Percentiles rank a stretch among this genome's conserved stretches.
Evolutionary conservation across 179 eudicot genomes (phyloP).

Genomic region (Nepenthes alata): DNA sequence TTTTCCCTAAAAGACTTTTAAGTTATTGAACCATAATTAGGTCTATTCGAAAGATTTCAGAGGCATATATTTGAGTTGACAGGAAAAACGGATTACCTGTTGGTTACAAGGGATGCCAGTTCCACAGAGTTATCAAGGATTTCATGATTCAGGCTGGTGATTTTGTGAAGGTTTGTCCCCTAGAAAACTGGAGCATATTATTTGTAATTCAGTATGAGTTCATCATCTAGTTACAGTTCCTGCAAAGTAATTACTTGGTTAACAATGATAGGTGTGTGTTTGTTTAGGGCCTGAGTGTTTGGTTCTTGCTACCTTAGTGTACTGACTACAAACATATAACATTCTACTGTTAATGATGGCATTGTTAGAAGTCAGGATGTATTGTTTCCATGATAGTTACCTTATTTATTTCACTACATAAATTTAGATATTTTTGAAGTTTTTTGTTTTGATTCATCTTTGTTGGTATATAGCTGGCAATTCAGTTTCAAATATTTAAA

Average conservation of each 20-base stretch:
- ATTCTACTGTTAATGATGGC: too few relatives aligned
- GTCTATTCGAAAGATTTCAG: neutral
- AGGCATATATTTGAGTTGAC: constrained; percentile 13
- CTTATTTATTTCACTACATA: too few relatives aligned
- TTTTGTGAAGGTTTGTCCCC: constrained; percentile 57
- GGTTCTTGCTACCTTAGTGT: neutral
- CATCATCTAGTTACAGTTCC: neutral
- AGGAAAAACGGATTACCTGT: constrained; percentile 89
- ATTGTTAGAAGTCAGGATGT: too few relatives aligned
- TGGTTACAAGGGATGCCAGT: constrained; percentile 93
- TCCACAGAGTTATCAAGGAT: constrained; percentile 88
- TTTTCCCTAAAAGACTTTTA: too few relatives aligned
- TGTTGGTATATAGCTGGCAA: too few relatives aligned
- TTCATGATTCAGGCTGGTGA: constrained; percentile 96
- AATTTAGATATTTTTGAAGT: too few relatives aligned
- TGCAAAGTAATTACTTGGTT: neutral
- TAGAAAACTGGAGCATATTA: neutral
- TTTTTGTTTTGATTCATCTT: too few relatives aligned
- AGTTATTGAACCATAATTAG: too few relatives aligned
- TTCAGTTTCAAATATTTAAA: too few relatives aligned
- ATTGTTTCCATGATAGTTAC: too few relatives aligned
- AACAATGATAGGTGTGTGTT: neutral
- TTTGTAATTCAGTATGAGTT: neutral
- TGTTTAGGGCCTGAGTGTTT: neutral
- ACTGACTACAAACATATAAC: too few relatives aligned